These are phyloP conservation scores for bread wheat (Triticum aestivum) DNA, from an alignment of 176 grass and related monocot species.

Conservation along the genomic window DNA sequence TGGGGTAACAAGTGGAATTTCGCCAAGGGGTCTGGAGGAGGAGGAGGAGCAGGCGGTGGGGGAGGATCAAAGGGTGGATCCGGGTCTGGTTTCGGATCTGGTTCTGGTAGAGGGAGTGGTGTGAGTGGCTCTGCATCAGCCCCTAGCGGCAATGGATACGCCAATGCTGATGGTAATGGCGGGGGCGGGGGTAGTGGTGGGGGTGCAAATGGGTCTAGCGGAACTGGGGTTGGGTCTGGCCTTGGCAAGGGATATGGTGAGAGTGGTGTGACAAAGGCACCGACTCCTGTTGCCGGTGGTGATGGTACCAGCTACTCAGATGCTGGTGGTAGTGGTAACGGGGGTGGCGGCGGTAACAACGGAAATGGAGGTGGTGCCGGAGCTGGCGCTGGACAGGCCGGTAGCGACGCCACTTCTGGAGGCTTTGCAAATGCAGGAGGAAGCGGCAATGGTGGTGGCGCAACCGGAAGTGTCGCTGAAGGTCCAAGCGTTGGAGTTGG, in stretches of 20 bases:
- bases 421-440: neutral
- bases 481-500: slow-evolving; percentile 12
- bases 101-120: slow-evolving; percentile 3
- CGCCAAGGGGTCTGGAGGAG: neutral
- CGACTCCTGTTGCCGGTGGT: neutral
- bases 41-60: slow-evolving; percentile 25
- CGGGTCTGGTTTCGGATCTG: neutral
- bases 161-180: slow-evolving; percentile 1
- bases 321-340: neutral
- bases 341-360: neutral
- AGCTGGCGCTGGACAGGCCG: neutral
- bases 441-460: neutral
- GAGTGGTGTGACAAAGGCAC: slow-evolving; percentile 11
- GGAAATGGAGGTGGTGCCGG: neutral
- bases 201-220: neutral
- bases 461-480: neutral
- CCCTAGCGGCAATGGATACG: neutral
- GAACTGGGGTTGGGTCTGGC: neutral
- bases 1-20: neutral
- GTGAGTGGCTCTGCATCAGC: neutral
- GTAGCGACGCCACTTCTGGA: neutral
- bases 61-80: neutral
- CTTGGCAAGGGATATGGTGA: slow-evolving; percentile 33
- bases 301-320: neutral
- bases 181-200: slow-evolving; percentile 2